These are phyloP conservation scores for Colletotrichum aenigma DNA, from an alignment of 2,329 filamentous ascomycete species.

Conservation along the genomic window DNA sequence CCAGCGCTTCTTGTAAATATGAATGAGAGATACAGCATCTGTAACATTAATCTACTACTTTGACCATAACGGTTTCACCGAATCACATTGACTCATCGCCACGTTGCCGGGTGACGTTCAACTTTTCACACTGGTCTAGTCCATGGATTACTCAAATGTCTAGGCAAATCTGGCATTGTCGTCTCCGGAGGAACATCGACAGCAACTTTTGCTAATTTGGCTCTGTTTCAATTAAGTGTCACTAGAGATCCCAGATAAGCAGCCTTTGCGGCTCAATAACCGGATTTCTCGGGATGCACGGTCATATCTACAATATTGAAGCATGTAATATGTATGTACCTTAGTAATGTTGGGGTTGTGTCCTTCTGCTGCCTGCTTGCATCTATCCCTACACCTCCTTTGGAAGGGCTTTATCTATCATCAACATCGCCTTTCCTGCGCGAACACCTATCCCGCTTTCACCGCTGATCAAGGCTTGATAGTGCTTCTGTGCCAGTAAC, in stretches of 20 bases:
- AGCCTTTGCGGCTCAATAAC: no score
- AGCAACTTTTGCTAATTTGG: no score
- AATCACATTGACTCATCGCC: background rate
- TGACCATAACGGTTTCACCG: background rate
- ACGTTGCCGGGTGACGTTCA: no score
- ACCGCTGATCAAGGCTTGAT: background rate
- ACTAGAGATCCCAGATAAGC: no score
- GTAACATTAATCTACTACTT: background rate
- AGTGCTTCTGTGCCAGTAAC: background rate
- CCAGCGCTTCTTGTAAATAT: background rate
- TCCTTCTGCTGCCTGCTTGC: background rate
- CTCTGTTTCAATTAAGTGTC: no score
- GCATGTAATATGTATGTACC: background rate
- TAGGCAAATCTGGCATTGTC: no score
- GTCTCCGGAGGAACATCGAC: no score
- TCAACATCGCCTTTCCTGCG: background rate
- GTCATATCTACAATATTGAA: no score
- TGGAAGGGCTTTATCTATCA: background rate
- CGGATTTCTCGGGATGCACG: no score
- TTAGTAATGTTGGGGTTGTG: background rate
- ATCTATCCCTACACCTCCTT: background rate
- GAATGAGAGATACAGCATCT: background rate
- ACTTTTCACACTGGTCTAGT: no score
- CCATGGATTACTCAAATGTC: no score
- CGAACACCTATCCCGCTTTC: background rate